Evolutionary conservation across 768 basidiomycete species (phyloP).

Genomic region (Pisolithus sp.): DNA sequence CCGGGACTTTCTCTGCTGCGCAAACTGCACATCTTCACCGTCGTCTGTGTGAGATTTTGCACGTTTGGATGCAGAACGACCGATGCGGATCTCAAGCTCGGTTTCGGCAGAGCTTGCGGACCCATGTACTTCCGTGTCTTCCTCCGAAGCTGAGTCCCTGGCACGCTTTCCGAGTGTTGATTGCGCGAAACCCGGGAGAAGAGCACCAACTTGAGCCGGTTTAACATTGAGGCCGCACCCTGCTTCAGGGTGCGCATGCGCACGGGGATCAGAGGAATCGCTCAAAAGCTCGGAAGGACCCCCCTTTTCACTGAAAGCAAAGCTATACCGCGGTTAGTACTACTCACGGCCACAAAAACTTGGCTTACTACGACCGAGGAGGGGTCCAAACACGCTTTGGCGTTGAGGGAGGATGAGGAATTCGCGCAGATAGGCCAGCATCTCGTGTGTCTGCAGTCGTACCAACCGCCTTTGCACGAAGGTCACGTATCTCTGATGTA

Average conservation of each 20-base stretch:
- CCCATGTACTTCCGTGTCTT: conserved; percentile 36
- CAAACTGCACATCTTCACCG: conserved; percentile 9
- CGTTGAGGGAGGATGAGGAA: conserved; percentile 27
- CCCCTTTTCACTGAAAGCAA: conserved; percentile 13
- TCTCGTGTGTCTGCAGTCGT: conserved; percentile 7
- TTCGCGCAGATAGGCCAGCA: conserved; percentile 13
- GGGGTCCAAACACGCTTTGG: conserved; percentile 30
- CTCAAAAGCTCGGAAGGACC: conserved; percentile 15
- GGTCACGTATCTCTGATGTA: conserved; percentile 27
- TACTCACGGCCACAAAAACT: background rate
- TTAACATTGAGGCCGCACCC: conserved; percentile 5
- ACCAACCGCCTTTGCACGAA: conserved; percentile 17
- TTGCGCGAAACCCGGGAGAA: conserved; percentile 35
- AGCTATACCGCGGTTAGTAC: conserved; percentile 16
- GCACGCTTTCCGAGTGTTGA: conserved; percentile 61
- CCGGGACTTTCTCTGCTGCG: conserved; percentile 14
- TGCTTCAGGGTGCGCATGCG: conserved; percentile 4
- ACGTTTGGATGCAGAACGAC: conserved; percentile 50
- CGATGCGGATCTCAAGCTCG: conserved; percentile 32
- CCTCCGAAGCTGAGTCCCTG: conserved; percentile 44
- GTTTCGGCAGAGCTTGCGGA: conserved; percentile 32
- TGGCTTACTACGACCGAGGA: conserved; percentile 19
- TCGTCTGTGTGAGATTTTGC: conserved; percentile 31
- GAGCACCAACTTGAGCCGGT: conserved; percentile 9
- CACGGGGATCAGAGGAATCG: conserved; percentile 17